Percentiles rank a stretch among this genome's conserved stretches.
Conservation (phyloP, 1,284 basidiomycete species). For the Xanthoconium separans region DNA sequence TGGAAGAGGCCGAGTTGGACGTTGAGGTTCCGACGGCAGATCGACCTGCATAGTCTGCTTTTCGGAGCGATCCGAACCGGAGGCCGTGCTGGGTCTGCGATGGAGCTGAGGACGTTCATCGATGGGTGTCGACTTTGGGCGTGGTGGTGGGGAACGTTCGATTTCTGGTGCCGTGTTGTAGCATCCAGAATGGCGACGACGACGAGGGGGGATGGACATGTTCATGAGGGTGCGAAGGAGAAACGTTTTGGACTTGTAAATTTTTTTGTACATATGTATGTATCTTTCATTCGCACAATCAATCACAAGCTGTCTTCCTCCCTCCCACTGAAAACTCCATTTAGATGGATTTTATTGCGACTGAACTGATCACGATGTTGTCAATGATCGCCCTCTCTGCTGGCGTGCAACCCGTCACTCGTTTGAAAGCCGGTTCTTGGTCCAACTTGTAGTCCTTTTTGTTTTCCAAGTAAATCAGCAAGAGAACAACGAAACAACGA, state of each 20-base stretch:
- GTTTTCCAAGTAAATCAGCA: conserved; percentile 36
- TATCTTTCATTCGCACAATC: too few relatives aligned
- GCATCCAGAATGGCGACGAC: conserved; percentile 32
- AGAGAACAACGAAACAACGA: neutral
- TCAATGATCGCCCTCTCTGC: conserved; percentile 52
- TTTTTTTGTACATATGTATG: too few relatives aligned
- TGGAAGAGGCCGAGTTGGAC: conserved; percentile 51
- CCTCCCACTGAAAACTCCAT: too few relatives aligned
- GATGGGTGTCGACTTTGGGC: conserved; percentile 35
- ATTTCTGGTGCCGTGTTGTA: conserved; percentile 25
- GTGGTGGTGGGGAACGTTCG: conserved; percentile 26
- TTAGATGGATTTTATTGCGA: conserved; percentile 83
- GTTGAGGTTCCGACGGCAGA: conserved; percentile 26
- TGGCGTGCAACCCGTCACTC: conserved; percentile 35
- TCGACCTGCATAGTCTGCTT: conserved; percentile 30
- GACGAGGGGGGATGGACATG: conserved; percentile 21
- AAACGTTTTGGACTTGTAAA: too few relatives aligned
- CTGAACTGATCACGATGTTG: conserved; percentile 69
- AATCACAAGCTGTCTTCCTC: too few relatives aligned
- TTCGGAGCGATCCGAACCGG: conserved; percentile 35
- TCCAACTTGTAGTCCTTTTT: conserved; percentile 75
- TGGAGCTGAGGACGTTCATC: conserved; percentile 28
- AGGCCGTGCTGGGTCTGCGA: conserved; percentile 24
- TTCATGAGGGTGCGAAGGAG: neutral
- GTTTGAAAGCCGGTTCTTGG: conserved; percentile 46